A percentile compares a stretch with the other conserved stretches of the same genome.
Conservation (phyloP, 768 basidiomycete species). For the Chlorophyllum brunneum region DNA sequence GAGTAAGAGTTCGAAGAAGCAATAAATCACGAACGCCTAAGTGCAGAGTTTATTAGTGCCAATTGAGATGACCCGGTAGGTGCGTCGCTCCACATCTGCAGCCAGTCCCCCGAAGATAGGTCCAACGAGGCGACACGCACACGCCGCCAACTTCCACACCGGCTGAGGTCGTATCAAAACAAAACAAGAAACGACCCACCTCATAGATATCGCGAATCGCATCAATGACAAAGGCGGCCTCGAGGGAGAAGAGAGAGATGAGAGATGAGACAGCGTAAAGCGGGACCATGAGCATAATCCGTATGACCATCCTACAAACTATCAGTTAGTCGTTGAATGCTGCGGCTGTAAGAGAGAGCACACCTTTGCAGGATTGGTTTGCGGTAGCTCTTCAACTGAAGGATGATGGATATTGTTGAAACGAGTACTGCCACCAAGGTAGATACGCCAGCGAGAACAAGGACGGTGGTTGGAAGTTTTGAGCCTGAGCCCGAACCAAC, state of each 20-base stretch:
- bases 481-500: slow-evolving; percentile 51
- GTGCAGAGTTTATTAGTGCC: slow-evolving; percentile 5
- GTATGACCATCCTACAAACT: slow-evolving; percentile 70
- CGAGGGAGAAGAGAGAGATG: slow-evolving; percentile 89
- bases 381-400: slow-evolving; percentile 84
- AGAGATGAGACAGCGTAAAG: slow-evolving; percentile 88
- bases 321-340: neutral
- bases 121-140: neutral
- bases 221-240: slow-evolving; percentile 96
- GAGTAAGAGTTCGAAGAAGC: slow-evolving; percentile 80
- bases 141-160: neutral
- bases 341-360: slow-evolving; percentile 14
- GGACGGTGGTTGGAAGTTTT: slow-evolving; percentile 50
- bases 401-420: slow-evolving; percentile 68
- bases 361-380: slow-evolving; percentile 80
- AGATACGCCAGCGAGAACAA: slow-evolving; percentile 57
- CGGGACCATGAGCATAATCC: slow-evolving; percentile 97
- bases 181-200: slow-evolving; percentile 42
- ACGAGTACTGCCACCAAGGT: slow-evolving; percentile 70
- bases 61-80: neutral
- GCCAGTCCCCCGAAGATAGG: neutral
- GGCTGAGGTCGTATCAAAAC: neutral
- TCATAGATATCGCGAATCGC: slow-evolving; percentile 95
- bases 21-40: slow-evolving; percentile 92
- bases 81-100: neutral